phyloP scores from a whole-genome alignment of 768 basidiomycete genomes.

The Cyathus striatus region DNA sequence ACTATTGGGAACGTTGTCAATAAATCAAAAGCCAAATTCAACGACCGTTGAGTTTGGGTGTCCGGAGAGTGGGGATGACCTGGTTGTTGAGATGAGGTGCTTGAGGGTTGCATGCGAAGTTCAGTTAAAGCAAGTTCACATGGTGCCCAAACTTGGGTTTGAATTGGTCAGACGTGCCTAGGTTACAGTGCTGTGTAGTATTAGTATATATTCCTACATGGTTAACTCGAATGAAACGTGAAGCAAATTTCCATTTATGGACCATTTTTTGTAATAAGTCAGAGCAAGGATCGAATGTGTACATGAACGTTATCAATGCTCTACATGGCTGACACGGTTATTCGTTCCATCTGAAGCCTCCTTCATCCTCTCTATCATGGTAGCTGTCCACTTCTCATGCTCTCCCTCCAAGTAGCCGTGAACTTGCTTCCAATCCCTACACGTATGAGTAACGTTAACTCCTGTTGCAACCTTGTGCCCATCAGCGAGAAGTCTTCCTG shows the following conservation, averaged over 20 bases:
- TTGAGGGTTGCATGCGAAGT: slow-evolving; percentile 7
- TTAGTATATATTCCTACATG: too few species aligned
- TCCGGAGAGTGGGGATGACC: slow-evolving; percentile 2
- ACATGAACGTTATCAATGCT: too few species aligned
- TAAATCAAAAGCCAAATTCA: slow-evolving; percentile 3
- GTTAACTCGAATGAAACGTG: too few species aligned
- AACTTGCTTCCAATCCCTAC: not conserved
- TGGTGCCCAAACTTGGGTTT: slow-evolving; percentile 5
- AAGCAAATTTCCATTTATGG: too few species aligned
- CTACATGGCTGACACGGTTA: not conserved
- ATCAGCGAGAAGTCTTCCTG: not conserved
- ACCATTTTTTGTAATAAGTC: too few species aligned
- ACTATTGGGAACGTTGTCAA: slow-evolving; percentile 8
- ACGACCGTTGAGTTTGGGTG: slow-evolving; percentile 10
- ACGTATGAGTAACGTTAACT: not conserved
- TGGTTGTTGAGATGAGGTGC: slow-evolving; percentile 9
- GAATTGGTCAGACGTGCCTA: slow-evolving; percentile 3
- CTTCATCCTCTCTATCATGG: not conserved
- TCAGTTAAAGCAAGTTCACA: slow-evolving; percentile 7
- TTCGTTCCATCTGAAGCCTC: not conserved
- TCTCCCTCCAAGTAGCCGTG: not conserved
- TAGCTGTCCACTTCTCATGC: not conserved
- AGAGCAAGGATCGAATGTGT: too few species aligned
- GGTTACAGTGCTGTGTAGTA: too few species aligned
- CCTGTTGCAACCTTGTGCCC: slow-evolving; percentile 3